Percentiles rank a stretch among this genome's conserved stretches.
phyloP scores from a whole-genome alignment of 2,329 filamentous ascomycete genomes.

The Venturia nashicola region DNA sequence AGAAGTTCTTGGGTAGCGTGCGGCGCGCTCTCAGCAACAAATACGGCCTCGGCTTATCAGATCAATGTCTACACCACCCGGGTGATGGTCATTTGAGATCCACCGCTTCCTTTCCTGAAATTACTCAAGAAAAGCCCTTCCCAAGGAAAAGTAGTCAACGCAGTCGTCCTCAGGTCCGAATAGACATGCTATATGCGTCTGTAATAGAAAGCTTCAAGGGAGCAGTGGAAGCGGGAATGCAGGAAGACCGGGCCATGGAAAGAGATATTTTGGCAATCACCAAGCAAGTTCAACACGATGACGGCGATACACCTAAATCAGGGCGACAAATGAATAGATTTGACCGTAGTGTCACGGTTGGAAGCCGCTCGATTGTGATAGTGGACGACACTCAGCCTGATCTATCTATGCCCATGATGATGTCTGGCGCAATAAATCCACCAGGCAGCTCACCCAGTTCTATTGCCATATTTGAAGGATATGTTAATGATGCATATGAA shows the following conservation, averaged over 20 bases:
- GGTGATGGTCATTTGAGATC: not conserved
- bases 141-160: conserved; percentile 11
- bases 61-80: not conserved
- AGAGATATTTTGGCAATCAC: not conserved
- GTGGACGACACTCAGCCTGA: conserved; percentile 50
- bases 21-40: conserved; percentile 64
- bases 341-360: conserved; percentile 52
- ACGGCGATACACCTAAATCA: conserved; percentile 20
- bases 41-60: conserved; percentile 16
- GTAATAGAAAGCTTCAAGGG: conserved; percentile 68
- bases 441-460: not conserved
- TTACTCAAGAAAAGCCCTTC: not conserved
- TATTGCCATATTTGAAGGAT: not conserved
- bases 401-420: conserved; percentile 16
- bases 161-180: conserved; percentile 42
- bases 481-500: not conserved
- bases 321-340: conserved; percentile 14
- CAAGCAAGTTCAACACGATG: not conserved
- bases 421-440: conserved; percentile 31
- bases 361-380: conserved; percentile 86
- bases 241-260: conserved; percentile 29
- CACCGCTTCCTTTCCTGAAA: not conserved
- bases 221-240: conserved; percentile 37
- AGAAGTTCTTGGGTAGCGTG: conserved; percentile 74
- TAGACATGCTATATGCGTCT: conserved; percentile 72